Base-by-base conservation (phyloP, 192 early-diverging fungal genomes). In the Phlyctochytrium planicorne region DNA sequence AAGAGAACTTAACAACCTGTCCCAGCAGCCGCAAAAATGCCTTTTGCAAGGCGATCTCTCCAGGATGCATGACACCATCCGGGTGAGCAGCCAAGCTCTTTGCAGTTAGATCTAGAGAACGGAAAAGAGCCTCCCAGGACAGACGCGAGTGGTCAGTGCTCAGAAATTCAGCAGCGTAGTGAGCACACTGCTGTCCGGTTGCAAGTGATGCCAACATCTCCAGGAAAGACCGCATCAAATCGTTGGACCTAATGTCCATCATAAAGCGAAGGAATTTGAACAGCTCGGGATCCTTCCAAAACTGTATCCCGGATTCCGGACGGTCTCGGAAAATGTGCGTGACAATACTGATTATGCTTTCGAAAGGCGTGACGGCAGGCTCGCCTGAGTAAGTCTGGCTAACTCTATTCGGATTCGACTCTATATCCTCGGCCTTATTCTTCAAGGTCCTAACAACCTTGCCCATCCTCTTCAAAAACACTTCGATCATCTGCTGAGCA, bases 151-250 rank as follows among this genome's bases (percentile, higher is more conserved):
- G 29, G 59, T 78, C 50, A 57, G 62, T 24, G 47, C 74, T 50
- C 67, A 94, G 71, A 73, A 87, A 88, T 34, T 78, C 64, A 53
- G 84, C 78, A 0, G 88, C 86, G 27, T 84, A 73, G 3, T 74
- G 62, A 16, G 92, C 88, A 69, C 84, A 90, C 50, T 87, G 73
- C 29, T 75, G 36, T 1, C 96, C 96, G 2, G 90, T 88, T 0
- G 95, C 86, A 30, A 98, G 77, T 0, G 94, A 85, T 23, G 89
- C 83, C 17, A 98, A 77, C 81, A 95, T 89, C 65, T 93, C 84
- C 57, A 93, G 85, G 72, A 91, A 94, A 1, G 89, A 84, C 24
- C 31, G 25, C 31, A 79, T 34, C 53, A 81, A 74, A 6, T 71
- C 32, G 52, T 59, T 14, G 0, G 78, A 63, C 23, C 71, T 40